Conservation (phyloP, 148 eudicot species). For the Camellia lanceoleosa region DNA sequence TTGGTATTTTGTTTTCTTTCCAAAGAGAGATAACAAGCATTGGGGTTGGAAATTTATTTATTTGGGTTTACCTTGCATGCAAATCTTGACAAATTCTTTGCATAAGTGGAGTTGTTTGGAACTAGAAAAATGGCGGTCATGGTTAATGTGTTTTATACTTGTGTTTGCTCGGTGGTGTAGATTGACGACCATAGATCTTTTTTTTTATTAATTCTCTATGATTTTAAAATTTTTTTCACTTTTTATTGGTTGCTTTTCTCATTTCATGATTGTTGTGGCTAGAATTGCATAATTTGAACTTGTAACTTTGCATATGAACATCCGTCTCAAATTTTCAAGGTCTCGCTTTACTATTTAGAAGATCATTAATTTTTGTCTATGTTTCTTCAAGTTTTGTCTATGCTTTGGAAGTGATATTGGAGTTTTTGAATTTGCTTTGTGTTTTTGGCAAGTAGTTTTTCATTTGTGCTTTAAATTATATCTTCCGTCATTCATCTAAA, state of each 20-base stretch:
- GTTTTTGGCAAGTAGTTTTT: neutral
- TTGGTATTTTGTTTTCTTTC: neutral
- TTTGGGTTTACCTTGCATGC: neutral
- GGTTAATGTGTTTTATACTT: neutral
- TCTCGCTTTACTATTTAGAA: neutral
- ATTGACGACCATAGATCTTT: neutral
- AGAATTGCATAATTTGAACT: too few species aligned
- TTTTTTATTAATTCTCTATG: too few species aligned
- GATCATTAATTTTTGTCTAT: neutral
- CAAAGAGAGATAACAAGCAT: neutral
- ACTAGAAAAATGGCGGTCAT: neutral
- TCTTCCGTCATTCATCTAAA: slow-evolving; percentile 59
- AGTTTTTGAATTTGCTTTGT: neutral
- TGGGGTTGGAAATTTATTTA: neutral
- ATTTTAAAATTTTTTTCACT: too few species aligned
- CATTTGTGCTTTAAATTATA: slow-evolving; percentile 1
- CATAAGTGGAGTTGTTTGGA: neutral
- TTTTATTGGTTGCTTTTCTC: too few species aligned
- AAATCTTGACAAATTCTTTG: neutral
- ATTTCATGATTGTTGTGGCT: too few species aligned
- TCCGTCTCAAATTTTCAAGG: too few species aligned
- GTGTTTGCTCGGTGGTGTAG: neutral
- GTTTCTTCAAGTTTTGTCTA: slow-evolving; percentile 4
- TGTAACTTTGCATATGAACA: too few species aligned
- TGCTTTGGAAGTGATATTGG: neutral